A percentile compares a stretch with the other conserved stretches of the same genome.
Conservation (phyloP, 2,329 filamentous ascomycete species). For the Curvularia sp. region DNA sequence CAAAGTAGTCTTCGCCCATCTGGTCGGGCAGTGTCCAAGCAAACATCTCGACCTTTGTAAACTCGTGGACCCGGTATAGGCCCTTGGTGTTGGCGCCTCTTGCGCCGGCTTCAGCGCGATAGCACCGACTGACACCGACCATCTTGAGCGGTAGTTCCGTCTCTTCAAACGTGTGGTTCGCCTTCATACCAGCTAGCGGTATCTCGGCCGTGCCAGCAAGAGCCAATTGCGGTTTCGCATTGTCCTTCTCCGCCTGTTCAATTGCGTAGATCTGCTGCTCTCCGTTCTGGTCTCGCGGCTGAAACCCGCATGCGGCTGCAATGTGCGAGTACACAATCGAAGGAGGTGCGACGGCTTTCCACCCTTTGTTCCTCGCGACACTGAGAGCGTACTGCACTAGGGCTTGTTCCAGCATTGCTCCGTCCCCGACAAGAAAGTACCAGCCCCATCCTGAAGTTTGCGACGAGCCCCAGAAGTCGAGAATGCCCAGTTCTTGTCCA, state of each 20-base stretch:
- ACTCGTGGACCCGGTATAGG: constrained; percentile 95
- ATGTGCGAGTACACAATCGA: constrained; percentile 93
- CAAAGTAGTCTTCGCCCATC: constrained; percentile 43
- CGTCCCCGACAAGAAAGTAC: constrained; percentile 95
- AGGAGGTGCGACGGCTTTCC: constrained; percentile 82
- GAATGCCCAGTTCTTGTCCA: constrained; percentile 81
- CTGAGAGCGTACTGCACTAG: constrained; percentile 84
- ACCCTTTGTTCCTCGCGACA: constrained; percentile 75
- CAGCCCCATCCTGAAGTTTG: constrained; percentile 94
- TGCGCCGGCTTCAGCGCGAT: constrained; percentile 91
- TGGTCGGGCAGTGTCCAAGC: constrained; percentile 77
- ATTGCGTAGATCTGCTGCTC: constrained; percentile 92
- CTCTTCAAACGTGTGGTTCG: constrained; percentile 71
- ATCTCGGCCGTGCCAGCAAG: constrained; percentile 94
- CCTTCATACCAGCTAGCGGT: constrained; percentile 88
- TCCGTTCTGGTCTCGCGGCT: constrained; percentile 85
- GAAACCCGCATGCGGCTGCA: constrained; percentile 89
- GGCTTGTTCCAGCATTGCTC: constrained; percentile 91
- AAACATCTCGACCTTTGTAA: constrained; percentile 98
- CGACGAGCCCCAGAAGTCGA: constrained; percentile 85
- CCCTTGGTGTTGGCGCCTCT: constrained; percentile 91
- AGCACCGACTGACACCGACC: constrained; percentile 89
- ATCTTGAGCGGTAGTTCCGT: constrained; percentile 75
- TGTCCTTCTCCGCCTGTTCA: constrained; percentile 70
- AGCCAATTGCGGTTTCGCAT: constrained; percentile 69